Conservation (phyloP, 768 basidiomycete genomes). For the Leucocoprinus sp. region DNA sequence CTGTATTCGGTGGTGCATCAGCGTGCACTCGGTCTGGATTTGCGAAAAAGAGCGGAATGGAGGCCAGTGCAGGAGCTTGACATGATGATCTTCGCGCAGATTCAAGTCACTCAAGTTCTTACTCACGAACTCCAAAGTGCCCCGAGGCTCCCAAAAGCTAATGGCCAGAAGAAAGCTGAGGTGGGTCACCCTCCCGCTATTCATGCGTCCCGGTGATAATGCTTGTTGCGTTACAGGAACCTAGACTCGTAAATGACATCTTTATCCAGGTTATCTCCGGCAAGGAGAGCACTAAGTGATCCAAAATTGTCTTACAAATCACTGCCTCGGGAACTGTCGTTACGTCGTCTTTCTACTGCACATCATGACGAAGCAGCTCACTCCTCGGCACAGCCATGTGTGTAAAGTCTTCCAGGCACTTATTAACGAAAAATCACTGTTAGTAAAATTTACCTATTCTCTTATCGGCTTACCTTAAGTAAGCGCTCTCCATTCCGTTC, state of each 20-base stretch:
- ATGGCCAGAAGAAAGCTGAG: constrained; percentile 57
- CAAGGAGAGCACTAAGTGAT: constrained; percentile 65
- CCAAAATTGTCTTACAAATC: constrained; percentile 58
- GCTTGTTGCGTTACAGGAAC: constrained; percentile 44
- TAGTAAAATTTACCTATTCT: no score
- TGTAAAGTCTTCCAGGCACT: constrained; percentile 42
- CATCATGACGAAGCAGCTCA: constrained; percentile 11
- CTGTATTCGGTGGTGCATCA: constrained; percentile 88
- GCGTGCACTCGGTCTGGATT: constrained; percentile 81
- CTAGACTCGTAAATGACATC: constrained; percentile 71
- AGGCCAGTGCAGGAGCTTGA: constrained; percentile 24
- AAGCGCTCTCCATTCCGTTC: no score
- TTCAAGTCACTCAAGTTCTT: constrained; percentile 89
- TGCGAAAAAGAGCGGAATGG: constrained; percentile 73
- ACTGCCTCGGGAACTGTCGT: constrained; percentile 61
- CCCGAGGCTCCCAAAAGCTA: constrained; percentile 89
- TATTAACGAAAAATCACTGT: constrained; percentile 89
- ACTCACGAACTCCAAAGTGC: constrained; percentile 87
- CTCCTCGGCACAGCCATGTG: constrained; percentile 4
- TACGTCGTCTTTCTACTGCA: constrained; percentile 29
- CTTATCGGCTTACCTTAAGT: no score
- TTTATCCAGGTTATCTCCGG: constrained; percentile 86
- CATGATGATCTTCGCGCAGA: constrained; percentile 30
- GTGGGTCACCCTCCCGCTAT: constrained; percentile 27
- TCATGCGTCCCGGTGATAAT: neutral